Evolutionary conservation across 352 stramenopile genomes (phyloP).

Genomic region (Pythium oligandrum): DNA sequence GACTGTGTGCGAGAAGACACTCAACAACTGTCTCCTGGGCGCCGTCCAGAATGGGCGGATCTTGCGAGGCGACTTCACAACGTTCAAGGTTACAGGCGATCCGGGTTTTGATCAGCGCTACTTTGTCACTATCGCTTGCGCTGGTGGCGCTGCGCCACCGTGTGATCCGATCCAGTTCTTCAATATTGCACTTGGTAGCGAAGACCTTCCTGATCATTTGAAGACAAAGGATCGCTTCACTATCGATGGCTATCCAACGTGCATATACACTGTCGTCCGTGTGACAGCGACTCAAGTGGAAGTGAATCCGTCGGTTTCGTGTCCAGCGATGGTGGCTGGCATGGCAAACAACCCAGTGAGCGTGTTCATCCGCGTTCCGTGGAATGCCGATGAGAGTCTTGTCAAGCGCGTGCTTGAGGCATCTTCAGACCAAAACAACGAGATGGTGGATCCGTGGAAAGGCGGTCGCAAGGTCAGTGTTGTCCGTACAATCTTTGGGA

Average conservation of each 20-base stretch:
- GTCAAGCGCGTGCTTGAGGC: constrained; percentile 51
- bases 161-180: constrained; percentile 32
- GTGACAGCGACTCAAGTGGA: constrained; percentile 27
- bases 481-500: constrained; percentile 86
- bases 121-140: constrained; percentile 29
- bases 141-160: constrained; percentile 4
- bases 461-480: constrained; percentile 80
- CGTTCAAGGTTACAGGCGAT: constrained; percentile 81
- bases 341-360: constrained; percentile 15
- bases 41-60: constrained; percentile 60
- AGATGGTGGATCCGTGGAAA: constrained; percentile 31
- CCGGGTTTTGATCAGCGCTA: constrained; percentile 46
- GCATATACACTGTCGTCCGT: constrained; percentile 44
- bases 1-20: constrained; percentile 24
- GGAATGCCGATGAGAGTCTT: constrained; percentile 59
- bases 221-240: constrained; percentile 48
- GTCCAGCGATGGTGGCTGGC: constrained; percentile 15
- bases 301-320: constrained; percentile 27
- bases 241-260: constrained; percentile 37
- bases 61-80: constrained; percentile 85
- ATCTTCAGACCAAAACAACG: constrained; percentile 33
- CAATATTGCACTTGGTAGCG: constrained; percentile 21
- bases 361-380: constrained; percentile 40
- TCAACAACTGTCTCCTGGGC: constrained; percentile 15
- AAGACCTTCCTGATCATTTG: constrained; percentile 29